phyloP scores from a whole-genome alignment of 805 yeast species.

The Maudiozyma turicensis region DNA sequence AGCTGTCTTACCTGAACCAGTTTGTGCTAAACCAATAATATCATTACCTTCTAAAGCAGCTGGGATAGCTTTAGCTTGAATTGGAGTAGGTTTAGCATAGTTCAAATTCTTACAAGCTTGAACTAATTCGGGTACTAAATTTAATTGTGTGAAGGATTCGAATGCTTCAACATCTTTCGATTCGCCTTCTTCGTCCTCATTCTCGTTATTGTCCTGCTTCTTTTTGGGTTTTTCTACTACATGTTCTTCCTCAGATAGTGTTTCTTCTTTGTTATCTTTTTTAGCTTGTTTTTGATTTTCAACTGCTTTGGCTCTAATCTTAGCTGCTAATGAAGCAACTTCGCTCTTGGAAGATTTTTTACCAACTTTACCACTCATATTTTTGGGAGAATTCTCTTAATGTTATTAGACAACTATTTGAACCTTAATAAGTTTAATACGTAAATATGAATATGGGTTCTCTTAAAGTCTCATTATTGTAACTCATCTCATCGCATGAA shows the following conservation, averaged over 20 bases:
- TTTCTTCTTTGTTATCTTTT: conserved; percentile 3
- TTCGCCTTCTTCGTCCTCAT: background rate
- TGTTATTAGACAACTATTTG: background rate
- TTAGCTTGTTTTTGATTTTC: conserved; percentile 19
- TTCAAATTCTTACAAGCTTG: conserved; percentile 72
- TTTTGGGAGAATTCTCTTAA: background rate
- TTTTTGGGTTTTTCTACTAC: background rate
- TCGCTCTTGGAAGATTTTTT: conserved; percentile 17
- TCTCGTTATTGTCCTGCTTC: background rate
- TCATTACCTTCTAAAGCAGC: conserved; percentile 85
- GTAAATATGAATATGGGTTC: background rate
- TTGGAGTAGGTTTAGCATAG: conserved; percentile 81
- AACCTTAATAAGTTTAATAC: background rate
- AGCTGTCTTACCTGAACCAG: conserved; percentile 97
- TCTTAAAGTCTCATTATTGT: background rate
- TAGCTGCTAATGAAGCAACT: conserved; percentile 43
- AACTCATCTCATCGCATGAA: background rate
- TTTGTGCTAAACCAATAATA: conserved; percentile 91
- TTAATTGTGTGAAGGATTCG: conserved; percentile 44
- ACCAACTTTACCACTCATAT: conserved; percentile 8
- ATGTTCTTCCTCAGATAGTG: conserved; percentile 4
- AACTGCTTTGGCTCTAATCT: conserved; percentile 38
- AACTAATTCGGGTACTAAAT: conserved; percentile 65
- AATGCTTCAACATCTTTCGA: conserved; percentile 19
- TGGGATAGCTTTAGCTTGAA: conserved; percentile 86